Conservation (phyloP, 345 rosid genomes). For the Gossypium thurberi region DNA sequence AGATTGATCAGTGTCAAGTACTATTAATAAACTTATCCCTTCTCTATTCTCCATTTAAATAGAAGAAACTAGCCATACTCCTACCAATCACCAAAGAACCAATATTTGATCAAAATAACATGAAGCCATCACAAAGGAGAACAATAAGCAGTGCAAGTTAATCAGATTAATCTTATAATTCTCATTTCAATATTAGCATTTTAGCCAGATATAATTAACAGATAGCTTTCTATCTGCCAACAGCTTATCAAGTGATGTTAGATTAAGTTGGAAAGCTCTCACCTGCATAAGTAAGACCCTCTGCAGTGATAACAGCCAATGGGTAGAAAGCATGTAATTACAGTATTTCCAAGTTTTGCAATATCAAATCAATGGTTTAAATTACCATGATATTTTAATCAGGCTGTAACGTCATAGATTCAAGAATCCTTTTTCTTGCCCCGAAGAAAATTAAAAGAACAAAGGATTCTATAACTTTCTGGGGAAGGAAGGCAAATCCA, state of each 20-base stretch:
- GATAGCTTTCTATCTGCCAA: background rate
- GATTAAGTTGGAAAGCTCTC: background rate
- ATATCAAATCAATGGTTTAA: background rate
- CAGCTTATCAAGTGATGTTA: background rate
- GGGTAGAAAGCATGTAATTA: background rate
- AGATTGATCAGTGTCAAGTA: background rate
- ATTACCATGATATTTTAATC: background rate
- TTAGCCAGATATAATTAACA: background rate
- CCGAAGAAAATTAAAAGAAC: background rate
- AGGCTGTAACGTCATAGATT: background rate
- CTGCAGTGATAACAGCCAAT: background rate
- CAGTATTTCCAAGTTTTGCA: background rate
- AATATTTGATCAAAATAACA: background rate
- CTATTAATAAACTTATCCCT: background rate
- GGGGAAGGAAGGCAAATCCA: background rate
- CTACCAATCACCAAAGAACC: background rate
- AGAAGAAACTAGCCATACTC: background rate
- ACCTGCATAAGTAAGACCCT: background rate
- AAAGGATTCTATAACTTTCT: background rate
- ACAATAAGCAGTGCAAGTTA: background rate
- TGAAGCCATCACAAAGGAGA: background rate
- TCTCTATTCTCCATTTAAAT: background rate
- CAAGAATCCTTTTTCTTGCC: background rate
- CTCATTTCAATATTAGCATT: background rate
- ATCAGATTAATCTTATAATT: background rate